Conservation (phyloP, 2,329 filamentous ascomycete genomes). For the Phaeophleospora eucalypticola region DNA sequence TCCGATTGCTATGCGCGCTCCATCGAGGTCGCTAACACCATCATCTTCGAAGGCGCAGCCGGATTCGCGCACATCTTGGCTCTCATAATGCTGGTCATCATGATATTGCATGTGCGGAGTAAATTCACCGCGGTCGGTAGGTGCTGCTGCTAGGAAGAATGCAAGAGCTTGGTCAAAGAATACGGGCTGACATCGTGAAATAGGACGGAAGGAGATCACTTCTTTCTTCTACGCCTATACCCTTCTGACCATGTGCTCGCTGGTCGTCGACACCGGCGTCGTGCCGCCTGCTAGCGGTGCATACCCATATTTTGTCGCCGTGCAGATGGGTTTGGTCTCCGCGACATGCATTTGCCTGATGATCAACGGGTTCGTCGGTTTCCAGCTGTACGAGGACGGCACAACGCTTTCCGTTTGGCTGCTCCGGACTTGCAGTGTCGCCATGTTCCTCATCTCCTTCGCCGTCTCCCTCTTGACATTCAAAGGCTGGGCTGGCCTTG, state of each 20-base stretch:
- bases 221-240: conserved; percentile 98
- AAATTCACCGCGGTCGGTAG: conserved; percentile 98
- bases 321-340: conserved; percentile 79
- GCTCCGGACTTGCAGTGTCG: conserved; percentile 69
- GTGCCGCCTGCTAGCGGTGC: conserved; percentile 74
- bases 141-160: conserved; percentile 37
- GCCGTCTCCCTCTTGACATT: conserved; percentile 88
- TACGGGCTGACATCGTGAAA: neutral
- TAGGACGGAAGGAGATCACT: conserved; percentile 67
- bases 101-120: conserved; percentile 93
- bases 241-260: conserved; percentile 79
- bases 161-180: conserved; percentile 4
- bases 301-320: conserved; percentile 87
- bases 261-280: conserved; percentile 89
- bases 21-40: conserved; percentile 94
- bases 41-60: conserved; percentile 92
- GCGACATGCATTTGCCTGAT: conserved; percentile 83
- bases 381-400: conserved; percentile 96
- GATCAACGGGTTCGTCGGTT: conserved; percentile 97
- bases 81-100: conserved; percentile 87
- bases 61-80: conserved; percentile 90
- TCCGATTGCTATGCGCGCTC: conserved; percentile 89
- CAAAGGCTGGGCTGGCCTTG: conserved; percentile 81
- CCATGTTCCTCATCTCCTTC: conserved; percentile 82
- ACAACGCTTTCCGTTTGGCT: conserved; percentile 93